Evolutionary conservation across 495 filamentous ascomycete genomes (phyloP).

Genomic region (Amphirosellinia nigrospora): DNA sequence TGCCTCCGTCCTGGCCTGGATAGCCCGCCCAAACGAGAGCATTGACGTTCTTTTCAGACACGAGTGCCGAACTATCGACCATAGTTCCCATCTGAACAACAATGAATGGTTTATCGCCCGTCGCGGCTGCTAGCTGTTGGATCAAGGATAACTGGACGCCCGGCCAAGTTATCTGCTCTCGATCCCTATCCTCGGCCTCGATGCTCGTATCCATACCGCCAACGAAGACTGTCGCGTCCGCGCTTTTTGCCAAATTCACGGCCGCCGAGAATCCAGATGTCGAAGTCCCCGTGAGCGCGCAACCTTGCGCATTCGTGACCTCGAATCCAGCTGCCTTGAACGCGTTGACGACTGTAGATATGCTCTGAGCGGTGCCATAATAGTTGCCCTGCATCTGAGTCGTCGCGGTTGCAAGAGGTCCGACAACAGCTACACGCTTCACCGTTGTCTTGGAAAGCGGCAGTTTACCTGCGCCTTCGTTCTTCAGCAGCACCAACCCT

Average conservation of each 20-base stretch:
- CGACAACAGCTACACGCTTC: conserved; percentile 61
- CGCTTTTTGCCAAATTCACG: conserved; percentile 36
- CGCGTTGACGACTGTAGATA: conserved; percentile 58
- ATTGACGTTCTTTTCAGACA: conserved; percentile 54
- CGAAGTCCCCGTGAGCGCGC: conserved; percentile 47
- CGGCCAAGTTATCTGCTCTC: conserved; percentile 51
- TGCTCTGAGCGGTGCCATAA: conserved; percentile 60
- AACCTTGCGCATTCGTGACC: conserved; percentile 59
- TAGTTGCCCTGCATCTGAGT: conserved; percentile 68
- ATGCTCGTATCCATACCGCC: conserved; percentile 51
- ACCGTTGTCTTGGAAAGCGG: conserved; percentile 49
- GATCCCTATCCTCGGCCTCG: conserved; percentile 50
- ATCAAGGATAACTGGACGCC: conserved; percentile 50
- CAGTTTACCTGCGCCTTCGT: conserved; percentile 55
- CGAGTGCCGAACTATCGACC: conserved; percentile 60
- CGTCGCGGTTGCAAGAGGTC: conserved; percentile 65
- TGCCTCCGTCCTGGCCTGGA: conserved; percentile 63
- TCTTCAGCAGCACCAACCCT: conserved; percentile 67
- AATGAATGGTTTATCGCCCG: conserved; percentile 48
- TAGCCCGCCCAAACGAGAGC: conserved; percentile 61
- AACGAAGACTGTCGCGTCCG: conserved; percentile 52
- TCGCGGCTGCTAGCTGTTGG: conserved; percentile 42
- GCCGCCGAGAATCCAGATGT: conserved; percentile 32
- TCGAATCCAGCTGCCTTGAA: conserved; percentile 51
- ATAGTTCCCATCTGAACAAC: conserved; percentile 59